Evolutionary conservation across 148 eudicot genomes (phyloP).

Genomic region (Rhododendron mucronatum): DNA sequence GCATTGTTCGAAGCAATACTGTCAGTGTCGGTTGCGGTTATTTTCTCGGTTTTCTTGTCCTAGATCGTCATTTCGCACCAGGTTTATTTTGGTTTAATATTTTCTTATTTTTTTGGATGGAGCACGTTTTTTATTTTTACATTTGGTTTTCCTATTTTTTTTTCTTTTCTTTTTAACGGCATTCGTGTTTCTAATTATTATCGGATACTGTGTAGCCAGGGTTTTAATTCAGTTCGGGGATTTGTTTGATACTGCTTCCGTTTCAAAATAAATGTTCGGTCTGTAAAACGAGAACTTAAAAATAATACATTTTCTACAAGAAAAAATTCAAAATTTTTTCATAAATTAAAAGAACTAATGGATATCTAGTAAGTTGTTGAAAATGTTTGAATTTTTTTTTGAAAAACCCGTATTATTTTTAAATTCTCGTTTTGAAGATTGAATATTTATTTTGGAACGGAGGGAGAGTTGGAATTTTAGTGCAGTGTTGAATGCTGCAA

Average conservation of each 20-base stretch:
- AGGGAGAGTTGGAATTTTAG: neutral
- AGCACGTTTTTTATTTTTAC: neutral
- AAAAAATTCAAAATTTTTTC: no score
- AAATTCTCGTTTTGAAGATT: neutral
- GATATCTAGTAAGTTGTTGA: no score
- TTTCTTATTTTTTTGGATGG: neutral
- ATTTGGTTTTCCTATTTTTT: neutral
- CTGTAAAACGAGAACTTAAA: no score
- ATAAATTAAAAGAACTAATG: no score
- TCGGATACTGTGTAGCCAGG: neutral
- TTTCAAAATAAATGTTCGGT: no score
- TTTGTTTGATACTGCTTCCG: neutral
- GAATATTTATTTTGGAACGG: neutral
- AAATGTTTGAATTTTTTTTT: no score
- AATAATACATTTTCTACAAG: no score
- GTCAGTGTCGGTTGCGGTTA: slow-evolving; percentile 26
- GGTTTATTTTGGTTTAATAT: neutral
- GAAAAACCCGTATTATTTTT: no score
- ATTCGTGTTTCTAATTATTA: neutral
- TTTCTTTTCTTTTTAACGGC: no score
- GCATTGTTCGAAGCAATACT: slow-evolving; percentile 17
- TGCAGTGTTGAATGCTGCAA: neutral
- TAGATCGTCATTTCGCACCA: slow-evolving; percentile 21
- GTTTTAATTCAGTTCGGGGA: neutral
- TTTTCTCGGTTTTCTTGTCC: slow-evolving; percentile 27